A percentile compares a stretch with the other conserved stretches of the same genome.
Conservation (phyloP, 2,329 filamentous ascomycete species). For the Rasamsonia emersonii region DNA sequence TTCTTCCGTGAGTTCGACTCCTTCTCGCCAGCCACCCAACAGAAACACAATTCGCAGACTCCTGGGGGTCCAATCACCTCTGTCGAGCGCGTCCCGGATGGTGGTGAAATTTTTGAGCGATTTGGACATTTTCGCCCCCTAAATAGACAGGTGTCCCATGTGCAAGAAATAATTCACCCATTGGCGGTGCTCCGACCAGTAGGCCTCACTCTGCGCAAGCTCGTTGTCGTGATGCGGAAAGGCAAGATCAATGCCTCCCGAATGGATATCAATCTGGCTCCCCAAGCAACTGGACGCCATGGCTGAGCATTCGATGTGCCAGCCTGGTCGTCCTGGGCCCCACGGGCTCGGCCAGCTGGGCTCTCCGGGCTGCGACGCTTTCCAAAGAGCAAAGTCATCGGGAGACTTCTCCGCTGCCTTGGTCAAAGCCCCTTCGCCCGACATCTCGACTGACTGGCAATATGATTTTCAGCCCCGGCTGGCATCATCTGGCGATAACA, state of each 20-base stretch:
- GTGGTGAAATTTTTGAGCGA: constrained; percentile 93
- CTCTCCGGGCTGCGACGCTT: constrained; percentile 82
- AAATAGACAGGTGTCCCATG: constrained; percentile 85
- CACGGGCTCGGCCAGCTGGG: constrained; percentile 82
- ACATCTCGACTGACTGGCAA: too few species aligned
- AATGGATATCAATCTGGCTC: constrained; percentile 81
- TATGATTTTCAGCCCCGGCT: too few species aligned
- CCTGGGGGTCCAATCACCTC: constrained; percentile 64
- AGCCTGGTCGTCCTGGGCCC: constrained; percentile 81
- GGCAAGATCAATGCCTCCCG: constrained; percentile 79
- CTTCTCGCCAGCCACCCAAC: constrained; percentile 80
- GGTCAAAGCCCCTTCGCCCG: too few species aligned
- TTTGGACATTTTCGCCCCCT: constrained; percentile 92
- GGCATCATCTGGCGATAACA: too few species aligned
- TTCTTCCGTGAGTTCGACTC: constrained; percentile 80
- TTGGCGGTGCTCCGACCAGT: constrained; percentile 47
- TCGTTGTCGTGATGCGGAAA: constrained; percentile 95
- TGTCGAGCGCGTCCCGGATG: constrained; percentile 68
- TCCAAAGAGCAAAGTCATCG: constrained; percentile 90
- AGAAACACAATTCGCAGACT: constrained; percentile 82
- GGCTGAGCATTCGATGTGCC: constrained; percentile 97
- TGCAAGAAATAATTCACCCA: constrained; percentile 97
- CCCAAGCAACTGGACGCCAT: constrained; percentile 91
- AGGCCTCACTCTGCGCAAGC: constrained; percentile 78
- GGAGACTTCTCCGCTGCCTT: too few species aligned